A percentile compares a stretch with the other conserved stretches of the same genome.
Evolutionary conservation across 2,329 filamentous ascomycete genomes (phyloP).

Genomic region (Ophiostoma ips): DNA sequence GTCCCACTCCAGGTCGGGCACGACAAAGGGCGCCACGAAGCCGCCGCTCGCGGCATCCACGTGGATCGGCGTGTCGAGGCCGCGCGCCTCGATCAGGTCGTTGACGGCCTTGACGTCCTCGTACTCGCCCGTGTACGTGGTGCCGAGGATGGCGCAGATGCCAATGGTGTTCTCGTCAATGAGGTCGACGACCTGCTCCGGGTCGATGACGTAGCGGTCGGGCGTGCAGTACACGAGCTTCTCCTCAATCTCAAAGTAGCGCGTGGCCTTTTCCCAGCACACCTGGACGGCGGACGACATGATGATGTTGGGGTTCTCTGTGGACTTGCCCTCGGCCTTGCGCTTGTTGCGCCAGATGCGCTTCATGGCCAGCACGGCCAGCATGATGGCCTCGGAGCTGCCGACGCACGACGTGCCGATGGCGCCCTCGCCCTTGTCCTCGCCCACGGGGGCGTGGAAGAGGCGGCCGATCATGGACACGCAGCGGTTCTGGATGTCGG

Average conservation of each 20-base stretch:
- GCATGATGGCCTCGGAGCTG: conserved; percentile 79
- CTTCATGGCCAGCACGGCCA: conserved; percentile 83
- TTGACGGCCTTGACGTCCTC: conserved; percentile 90
- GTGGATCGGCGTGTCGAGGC: conserved; percentile 75
- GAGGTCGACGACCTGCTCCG: conserved; percentile 43
- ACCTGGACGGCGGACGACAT: conserved; percentile 96
- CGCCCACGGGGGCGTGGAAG: conserved; percentile 59
- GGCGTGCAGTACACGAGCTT: conserved; percentile 55
- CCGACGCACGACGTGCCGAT: conserved; percentile 84
- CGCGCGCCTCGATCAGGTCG: conserved; percentile 62
- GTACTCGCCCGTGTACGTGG: conserved; percentile 91
- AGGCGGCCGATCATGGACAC: conserved; percentile 82
- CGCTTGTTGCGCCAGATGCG: conserved; percentile 82
- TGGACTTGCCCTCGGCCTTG: conserved; percentile 67
- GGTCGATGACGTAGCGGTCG: conserved; percentile 48
- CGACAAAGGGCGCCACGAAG: conserved; percentile 85
- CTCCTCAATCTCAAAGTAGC: conserved; percentile 90
- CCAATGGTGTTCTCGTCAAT: conserved; percentile 68
- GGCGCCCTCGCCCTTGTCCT: conserved; percentile 41
- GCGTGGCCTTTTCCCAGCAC: conserved; percentile 86
- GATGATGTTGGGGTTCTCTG: conserved; percentile 73
- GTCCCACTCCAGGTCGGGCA: conserved; percentile 76
- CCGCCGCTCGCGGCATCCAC: conserved; percentile 87
- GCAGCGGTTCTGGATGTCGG: conserved; percentile 83
- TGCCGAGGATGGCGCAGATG: conserved; percentile 81